Base-by-base conservation (phyloP, 1,139 yeast genomes). In the Pichia sp. region DNA sequence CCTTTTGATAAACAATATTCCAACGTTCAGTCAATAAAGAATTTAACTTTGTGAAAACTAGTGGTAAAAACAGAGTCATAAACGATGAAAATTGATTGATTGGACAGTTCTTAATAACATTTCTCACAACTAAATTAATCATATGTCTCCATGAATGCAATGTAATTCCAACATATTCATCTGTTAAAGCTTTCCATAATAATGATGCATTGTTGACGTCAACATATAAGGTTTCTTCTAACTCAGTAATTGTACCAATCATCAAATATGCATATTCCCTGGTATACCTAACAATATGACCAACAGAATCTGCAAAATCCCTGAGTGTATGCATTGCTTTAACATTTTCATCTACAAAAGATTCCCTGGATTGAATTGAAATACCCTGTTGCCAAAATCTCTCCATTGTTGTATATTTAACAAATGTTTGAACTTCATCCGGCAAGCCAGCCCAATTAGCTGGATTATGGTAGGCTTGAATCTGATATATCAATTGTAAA, bases 381-480 rank as follows among this genome's bases (percentile, higher is more conserved):
- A 95, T 95, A 18, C 98, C 98, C 54, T 90, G 95, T 62, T 94
- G 97, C 98, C 99, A 94, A 64, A 92, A 92, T 59, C 97, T 74
- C 68, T 94, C 98, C 63, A 83, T 80, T 44, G 95, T 85, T 56
- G 95, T 84, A 59, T 87, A 85, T 56, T 79, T 77, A 15, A 92
- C 96, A 71, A 94, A 92, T 2, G 92, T 74, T 62, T 87, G 97
- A 2, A 92, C 97, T 49, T 88, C 95, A 4, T 76, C 77, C 0
- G 98, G 97, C 44, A 94, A 72, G 42, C 80, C 86, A 16, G 71
- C 72, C 97, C 98, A 92, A 64, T 92, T 90, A 22, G 73, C 84
- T 0, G 97, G 96, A 61, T 92, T 85, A 63, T 90, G 97, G 59
- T 90, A 94, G 0, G 96, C 89, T 65, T 90, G 96, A 49, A 92